Evolutionary conservation across 139 green algal species (phyloP), one percentile per base, ranked within the genome.

Genomic region (Closterium sp.): DNA sequence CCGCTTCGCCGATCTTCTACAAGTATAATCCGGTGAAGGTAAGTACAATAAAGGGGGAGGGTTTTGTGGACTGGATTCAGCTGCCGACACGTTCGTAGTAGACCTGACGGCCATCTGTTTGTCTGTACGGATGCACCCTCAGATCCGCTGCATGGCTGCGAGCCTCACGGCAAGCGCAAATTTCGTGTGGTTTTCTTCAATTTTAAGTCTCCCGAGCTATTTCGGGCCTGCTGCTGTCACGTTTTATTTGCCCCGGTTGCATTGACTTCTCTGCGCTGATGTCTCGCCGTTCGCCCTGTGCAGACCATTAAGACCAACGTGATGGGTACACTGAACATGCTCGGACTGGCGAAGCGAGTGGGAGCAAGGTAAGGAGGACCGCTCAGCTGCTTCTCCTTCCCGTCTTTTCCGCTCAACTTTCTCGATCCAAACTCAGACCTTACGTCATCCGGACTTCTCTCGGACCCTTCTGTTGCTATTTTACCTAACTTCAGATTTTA

Each of bases 1-100:
- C 98, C 28, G 98, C 98, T 0, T 99, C 98, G 0, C 98, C 98
- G 8, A 96, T 99, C 35, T 98, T 99, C 95, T 99, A 99, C 97
- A 99, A 99, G 96, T 99, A 99, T 95, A 99, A 99, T 92, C 98
- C 98, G 32, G 99, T 99, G 94, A 99, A 99, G 91, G 91, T 93
- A 93, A 12, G 31, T 16, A 43, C 36, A 89, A 32, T 85, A n/a
- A n/a, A 28, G 28, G 76, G 28, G 28, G 28, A 85, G 28, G 28
- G 28, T 85, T 85, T 85, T 85, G 28, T 85, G n/a, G n/a, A n/a
- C n/a, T n/a, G n/a, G n/a, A n/a, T n/a, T n/a, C n/a, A n/a, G n/a
- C n/a, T n/a, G n/a, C n/a, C n/a, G n/a, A n/a, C n/a, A n/a, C n/a
- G n/a, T n/a, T n/a, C n/a, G n/a, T n/a, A n/a, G n/a, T n/a, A n/a